Evolutionary conservation across 345 rosid genomes (phyloP), one percentile per base, ranked within the genome.

Genomic region (Chamaenerion angustifolium): DNA sequence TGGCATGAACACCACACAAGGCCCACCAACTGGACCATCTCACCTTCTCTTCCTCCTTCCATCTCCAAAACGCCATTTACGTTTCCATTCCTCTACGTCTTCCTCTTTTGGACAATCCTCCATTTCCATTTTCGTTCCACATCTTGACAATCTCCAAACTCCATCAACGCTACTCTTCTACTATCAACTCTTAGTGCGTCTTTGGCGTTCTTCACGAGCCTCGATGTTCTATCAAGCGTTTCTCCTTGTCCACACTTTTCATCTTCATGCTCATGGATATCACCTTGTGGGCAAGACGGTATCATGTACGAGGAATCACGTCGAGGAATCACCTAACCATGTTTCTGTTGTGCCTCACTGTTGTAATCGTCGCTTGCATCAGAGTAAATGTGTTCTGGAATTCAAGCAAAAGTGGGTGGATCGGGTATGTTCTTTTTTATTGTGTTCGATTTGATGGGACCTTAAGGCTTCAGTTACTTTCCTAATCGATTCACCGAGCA

Each of bases 71-170:
- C n/a, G n/a, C n/a, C n/a, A n/a, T n/a, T n/a, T n/a, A n/a, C n/a
- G n/a, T n/a, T n/a, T n/a, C n/a, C n/a, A n/a, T n/a, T n/a, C n/a
- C n/a, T n/a, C n/a, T n/a, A n/a, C n/a, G n/a, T n/a, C n/a, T n/a
- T n/a, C n/a, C n/a, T n/a, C n/a, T n/a, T n/a, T n/a, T n/a, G n/a
- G n/a, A n/a, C n/a, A n/a, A n/a, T n/a, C n/a, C n/a, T n/a, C n/a
- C n/a, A n/a, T n/a, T n/a, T n/a, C n/a, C n/a, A n/a, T n/a, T n/a
- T n/a, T n/a, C n/a, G n/a, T n/a, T n/a, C n/a, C n/a, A n/a, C n/a
- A n/a, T n/a, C n/a, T n/a, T n/a, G n/a, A n/a, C n/a, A n/a, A 86
- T 60, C 98, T 92, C 0, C 86, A 83, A 73, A 86, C 98, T 3
- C 98, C 3, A 71, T 90, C 7, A 27, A 86, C 65, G 98, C 98